Conservation (phyloP, 805 yeast genomes). For the Saccharomycopsis malanga region DNA sequence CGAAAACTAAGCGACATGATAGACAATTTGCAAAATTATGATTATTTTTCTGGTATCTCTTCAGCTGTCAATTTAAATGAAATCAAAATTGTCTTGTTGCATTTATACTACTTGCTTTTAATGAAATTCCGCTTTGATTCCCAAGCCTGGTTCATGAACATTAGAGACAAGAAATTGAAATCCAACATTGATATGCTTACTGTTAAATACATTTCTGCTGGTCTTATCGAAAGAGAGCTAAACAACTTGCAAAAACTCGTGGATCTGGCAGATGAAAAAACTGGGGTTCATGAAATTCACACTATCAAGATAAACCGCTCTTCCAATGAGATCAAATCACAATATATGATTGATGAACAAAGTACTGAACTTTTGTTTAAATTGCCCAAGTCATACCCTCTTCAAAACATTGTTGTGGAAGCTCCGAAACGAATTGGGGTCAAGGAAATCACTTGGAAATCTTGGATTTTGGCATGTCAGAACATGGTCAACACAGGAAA, state of each 20-base stretch:
- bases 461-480: conserved; percentile 91
- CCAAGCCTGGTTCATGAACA: conserved; percentile 62
- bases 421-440: conserved; percentile 83
- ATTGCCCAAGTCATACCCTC: conserved; percentile 73
- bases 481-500: conserved; percentile 55
- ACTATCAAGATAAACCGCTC: conserved; percentile 54
- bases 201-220: conserved; percentile 53
- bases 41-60: conserved; percentile 1
- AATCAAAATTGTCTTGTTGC: conserved; percentile 34
- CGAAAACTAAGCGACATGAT: neutral
- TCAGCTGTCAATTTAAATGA: neutral
- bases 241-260: conserved; percentile 38
- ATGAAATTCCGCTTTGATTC: conserved; percentile 48
- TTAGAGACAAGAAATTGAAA: conserved; percentile 62
- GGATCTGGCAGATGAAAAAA: conserved; percentile 13
- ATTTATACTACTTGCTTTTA: conserved; percentile 45
- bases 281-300: conserved; percentile 37
- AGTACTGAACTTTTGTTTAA: conserved; percentile 69
- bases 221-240: conserved; percentile 52
- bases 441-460: conserved; percentile 86
- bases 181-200: conserved; percentile 56
- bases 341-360: conserved; percentile 80
- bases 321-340: conserved; percentile 62
- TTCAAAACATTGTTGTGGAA: conserved; percentile 62
- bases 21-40: conserved; percentile 20